These are phyloP conservation scores for Pistacia vera DNA, from an alignment of 345 rosid genomes.

Conservation along the genomic window DNA sequence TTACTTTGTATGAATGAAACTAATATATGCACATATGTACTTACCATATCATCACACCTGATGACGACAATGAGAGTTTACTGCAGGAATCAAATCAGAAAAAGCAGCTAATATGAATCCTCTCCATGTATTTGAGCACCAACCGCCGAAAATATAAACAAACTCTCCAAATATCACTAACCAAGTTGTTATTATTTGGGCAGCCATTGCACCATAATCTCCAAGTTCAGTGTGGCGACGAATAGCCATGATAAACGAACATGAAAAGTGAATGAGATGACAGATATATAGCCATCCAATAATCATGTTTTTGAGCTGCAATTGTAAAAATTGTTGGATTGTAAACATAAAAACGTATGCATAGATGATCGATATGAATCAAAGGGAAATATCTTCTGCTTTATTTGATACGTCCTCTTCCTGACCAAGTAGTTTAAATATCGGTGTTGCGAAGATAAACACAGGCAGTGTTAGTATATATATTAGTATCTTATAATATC, in stretches of 20 bases:
- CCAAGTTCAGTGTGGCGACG: constrained; percentile 25
- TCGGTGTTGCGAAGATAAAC: neutral
- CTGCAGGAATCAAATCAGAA: constrained; percentile 43
- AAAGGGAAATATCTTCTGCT: constrained; percentile 6
- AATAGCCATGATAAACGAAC: constrained; percentile 41
- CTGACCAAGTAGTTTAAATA: constrained; percentile 4
- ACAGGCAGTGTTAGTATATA: neutral
- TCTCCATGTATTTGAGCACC: constrained; percentile 76
- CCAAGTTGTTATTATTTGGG: constrained; percentile 33
- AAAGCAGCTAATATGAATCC: constrained; percentile 57
- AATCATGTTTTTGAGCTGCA: constrained; percentile 36
- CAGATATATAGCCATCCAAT: constrained; percentile 30
- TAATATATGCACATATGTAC: neutral
- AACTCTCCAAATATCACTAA: constrained; percentile 17
- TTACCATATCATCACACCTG: constrained; percentile 68
- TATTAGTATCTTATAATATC: too few relatives aligned
- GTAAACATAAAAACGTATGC: constrained; percentile 5
- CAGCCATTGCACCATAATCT: constrained; percentile 38
- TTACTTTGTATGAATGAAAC: too few relatives aligned
- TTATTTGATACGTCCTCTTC: constrained; percentile 5
- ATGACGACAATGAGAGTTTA: constrained; percentile 64
- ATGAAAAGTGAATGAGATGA: constrained; percentile 22
- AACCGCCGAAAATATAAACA: constrained; percentile 54
- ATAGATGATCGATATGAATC: constrained; percentile 16
- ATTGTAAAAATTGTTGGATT: constrained; percentile 40